Percentiles rank a stretch among this genome's conserved stretches.
phyloP scores from a whole-genome alignment of 495 filamentous ascomycete genomes.

The Astrothelium subdiscretum region DNA sequence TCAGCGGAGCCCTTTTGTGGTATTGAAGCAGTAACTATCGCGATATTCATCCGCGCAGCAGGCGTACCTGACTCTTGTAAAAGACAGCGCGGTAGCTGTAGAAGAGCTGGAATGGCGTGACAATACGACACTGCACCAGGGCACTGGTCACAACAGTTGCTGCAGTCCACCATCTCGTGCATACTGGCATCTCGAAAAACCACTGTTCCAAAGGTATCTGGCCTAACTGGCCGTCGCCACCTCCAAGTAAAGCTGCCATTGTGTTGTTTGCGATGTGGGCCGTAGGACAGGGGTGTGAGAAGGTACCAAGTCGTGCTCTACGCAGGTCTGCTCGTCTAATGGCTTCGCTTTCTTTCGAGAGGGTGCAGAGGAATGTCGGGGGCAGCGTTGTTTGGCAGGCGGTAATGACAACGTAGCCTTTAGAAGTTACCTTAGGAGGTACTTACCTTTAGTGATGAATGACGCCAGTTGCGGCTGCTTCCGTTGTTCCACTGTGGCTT shows the following conservation, averaged over 20 bases:
- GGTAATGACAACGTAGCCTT: neutral
- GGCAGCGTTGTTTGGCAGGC: neutral
- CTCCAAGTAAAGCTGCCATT: conserved; percentile 62
- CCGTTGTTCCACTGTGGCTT: neutral
- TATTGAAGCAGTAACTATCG: neutral
- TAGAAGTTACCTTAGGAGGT: too few species aligned
- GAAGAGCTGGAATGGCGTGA: conserved; percentile 89
- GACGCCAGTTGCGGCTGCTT: neutral
- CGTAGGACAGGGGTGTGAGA: neutral
- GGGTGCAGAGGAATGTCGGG: neutral
- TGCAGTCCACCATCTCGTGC: conserved; percentile 92
- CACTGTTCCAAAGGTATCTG: conserved; percentile 86
- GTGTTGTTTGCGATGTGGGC: neutral
- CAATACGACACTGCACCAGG: conserved; percentile 81
- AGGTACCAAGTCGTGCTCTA: neutral
- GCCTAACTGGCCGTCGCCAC: conserved; percentile 35
- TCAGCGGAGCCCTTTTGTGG: neutral
- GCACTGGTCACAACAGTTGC: conserved; percentile 81
- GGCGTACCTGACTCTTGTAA: conserved; percentile 66
- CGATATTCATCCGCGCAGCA: neutral
- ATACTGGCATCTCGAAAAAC: conserved; percentile 96
- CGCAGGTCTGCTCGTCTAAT: neutral
- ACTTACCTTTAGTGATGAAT: too few species aligned
- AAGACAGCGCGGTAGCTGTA: conserved; percentile 93
- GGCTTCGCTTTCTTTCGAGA: neutral